Percentiles rank a stretch among this genome's conserved stretches.
These are phyloP conservation scores for Cystofilobasidium ferigula DNA, from an alignment of 768 basidiomycete genomes.

Conservation along the genomic window DNA sequence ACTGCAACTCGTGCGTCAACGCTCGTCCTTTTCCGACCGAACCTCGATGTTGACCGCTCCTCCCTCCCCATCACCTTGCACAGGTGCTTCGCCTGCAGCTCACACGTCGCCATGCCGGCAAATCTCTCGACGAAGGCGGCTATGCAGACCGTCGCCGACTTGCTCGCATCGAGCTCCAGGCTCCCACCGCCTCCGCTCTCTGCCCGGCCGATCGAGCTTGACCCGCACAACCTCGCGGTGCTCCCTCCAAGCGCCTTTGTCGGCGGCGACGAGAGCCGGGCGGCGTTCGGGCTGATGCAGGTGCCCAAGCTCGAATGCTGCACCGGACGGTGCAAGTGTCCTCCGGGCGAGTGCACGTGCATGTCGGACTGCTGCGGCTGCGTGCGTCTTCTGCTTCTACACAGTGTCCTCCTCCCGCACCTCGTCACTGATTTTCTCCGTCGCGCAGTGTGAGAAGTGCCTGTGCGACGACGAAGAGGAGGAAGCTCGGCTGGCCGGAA, in stretches of 20 bases:
- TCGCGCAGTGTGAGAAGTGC: slow-evolving; percentile 15
- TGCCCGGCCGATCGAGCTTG: slow-evolving; percentile 12
- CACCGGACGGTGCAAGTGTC: slow-evolving; percentile 32
- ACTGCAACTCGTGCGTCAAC: slow-evolving; percentile 27
- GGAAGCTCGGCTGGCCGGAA: neutral
- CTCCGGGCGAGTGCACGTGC: slow-evolving; percentile 36
- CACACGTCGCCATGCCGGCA: slow-evolving; percentile 32
- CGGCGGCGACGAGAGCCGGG: slow-evolving; percentile 29
- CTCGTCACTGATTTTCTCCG: neutral
- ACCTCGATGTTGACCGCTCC: neutral
- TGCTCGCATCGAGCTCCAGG: slow-evolving; percentile 32
- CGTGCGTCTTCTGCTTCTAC: neutral
- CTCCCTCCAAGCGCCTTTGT: slow-evolving; percentile 30
- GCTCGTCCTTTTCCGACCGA: neutral
- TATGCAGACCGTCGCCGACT: slow-evolving; percentile 30
- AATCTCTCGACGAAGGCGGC: slow-evolving; percentile 28
- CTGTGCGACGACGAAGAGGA: slow-evolving; percentile 1
- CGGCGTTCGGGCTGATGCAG: slow-evolving; percentile 14
- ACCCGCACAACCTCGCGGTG: slow-evolving; percentile 33
- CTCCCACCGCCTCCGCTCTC: slow-evolving; percentile 29
- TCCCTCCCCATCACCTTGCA: slow-evolving; percentile 20
- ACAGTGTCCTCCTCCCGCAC: neutral
- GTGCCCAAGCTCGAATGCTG: slow-evolving; percentile 16
- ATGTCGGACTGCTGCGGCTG: slow-evolving; percentile 38
- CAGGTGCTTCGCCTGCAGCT: slow-evolving; percentile 32